Evolutionary conservation across 2,329 filamentous ascomycete species (phyloP), one percentile per base, ranked within the genome.

Genomic region (Spiromastix sp.): DNA sequence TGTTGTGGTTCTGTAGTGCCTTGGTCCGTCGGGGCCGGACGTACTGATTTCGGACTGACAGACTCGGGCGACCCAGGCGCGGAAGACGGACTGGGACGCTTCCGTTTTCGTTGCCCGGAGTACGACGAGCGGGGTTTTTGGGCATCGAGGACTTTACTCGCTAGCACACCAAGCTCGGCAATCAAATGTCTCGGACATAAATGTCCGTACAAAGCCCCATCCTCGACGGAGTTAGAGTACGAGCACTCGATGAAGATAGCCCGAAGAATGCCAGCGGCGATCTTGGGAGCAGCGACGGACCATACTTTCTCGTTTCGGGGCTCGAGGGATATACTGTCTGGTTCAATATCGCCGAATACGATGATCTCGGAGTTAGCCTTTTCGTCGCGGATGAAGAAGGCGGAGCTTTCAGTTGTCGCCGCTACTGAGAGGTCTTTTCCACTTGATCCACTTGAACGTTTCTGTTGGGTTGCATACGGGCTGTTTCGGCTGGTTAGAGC

Each of bases 211-310:
- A 98, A 68, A 1, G 79, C 74, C 32, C 81, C 78, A 41, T 91
- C 79, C 15, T 75, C 70, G 49, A 86, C 81, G 5, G 74, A 74
- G 55, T 95, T 81, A 42, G 85, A 82, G 56, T 89, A 98, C 42
- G 85, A 93, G 58, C 89, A 96, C 64, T 98, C 91, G 48, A 98
- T 93, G 52, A 96, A 89, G 9, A 98, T 81, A 8, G 81, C 89
- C 0, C 70, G 72, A 0, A 98, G 69, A 3, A 71, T 68, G 2
- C 85, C 84, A 0, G 69, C 63, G 0, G 70, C 81, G 17, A 98
- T 77, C 54, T 93, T 94, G 6, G 81, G 81, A 0, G 87, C 89
- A 0, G 89, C 89, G 50, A 91, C 83, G 45, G 76, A 72, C 91
- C 91, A 98, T 10, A 98, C 77, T 10, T 69, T 67, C n/a, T 71